Evolutionary conservation across 192 early-diverging fungal species (phyloP), one percentile per base, ranked within the genome.

Genomic region (Geosiphon pyriformis): DNA sequence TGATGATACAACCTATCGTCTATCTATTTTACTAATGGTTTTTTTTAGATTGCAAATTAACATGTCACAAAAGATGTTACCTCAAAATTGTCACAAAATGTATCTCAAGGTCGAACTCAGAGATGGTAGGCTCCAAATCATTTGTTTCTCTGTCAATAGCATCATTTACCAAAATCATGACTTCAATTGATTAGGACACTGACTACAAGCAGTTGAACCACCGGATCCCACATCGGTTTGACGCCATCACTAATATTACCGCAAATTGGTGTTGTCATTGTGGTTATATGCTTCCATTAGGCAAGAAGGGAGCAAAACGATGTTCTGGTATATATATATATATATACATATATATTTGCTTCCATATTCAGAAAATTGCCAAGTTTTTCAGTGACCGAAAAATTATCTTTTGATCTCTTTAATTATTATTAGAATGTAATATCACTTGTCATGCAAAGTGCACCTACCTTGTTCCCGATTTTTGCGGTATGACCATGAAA

Each of bases 241-340:
- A 95, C 68, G 78, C 79, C 15, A 79, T 88, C n/a, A 87, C 86
- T 42, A 93, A 88, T 59, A 81, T 94, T 56, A 87, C 85, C 23
- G 89, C 91, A 35, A 86, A 87, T 74, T 99, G 96, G 96, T 99
- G 96, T 75, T 92, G 88, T 69, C 96, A 99, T 78, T 99, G 96
- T 78, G 96, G 96, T 32, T 92, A 85, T 46, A 92, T 99, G 89
- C 87, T 98, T 35, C 84, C 95, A 20, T 76, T 99, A 4, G 90
- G 92, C 29, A 88, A 84, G 22, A 81, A 82, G 50, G 76, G 81
- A 33, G 71, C 78, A 12, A 83, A 79, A 56, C 74, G 73, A 25
- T 83, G 82, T 63, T 73, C 77, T 25, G 82, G 82, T 83, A 79
- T 59, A 15, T 37, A 17, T 15, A n/a, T n/a, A n/a, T n/a, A n/a